These are phyloP conservation scores for Sugiyamaella castrensis DNA, from an alignment of 1,139 yeast genomes.

Conservation along the genomic window DNA sequence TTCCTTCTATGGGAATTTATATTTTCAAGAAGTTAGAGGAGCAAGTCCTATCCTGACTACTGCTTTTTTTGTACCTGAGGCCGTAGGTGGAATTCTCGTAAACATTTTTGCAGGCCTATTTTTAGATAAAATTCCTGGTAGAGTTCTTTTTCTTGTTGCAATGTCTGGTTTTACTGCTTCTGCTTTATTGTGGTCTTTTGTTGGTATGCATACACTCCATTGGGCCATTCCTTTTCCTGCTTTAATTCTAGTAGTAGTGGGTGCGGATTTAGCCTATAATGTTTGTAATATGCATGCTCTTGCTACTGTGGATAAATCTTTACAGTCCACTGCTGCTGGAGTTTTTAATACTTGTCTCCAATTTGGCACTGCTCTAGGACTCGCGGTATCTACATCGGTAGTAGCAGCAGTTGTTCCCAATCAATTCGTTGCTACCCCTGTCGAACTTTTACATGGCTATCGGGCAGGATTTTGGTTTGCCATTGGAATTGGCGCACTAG, in stretches of 20 bases:
- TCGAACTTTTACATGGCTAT: conserved; percentile 36
- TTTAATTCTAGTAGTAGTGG: conserved; percentile 41
- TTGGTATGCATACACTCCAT: conserved; percentile 36
- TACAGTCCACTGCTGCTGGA: conserved; percentile 47
- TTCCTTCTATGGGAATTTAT: conserved; percentile 41
- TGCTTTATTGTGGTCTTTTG: conserved; percentile 43
- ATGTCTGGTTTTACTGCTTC: conserved; percentile 37
- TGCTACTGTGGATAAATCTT: conserved; percentile 39
- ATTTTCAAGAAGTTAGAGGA: conserved; percentile 41
- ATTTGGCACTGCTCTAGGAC: conserved; percentile 42
- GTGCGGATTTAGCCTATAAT: conserved; percentile 47
- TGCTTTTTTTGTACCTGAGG: conserved; percentile 42
- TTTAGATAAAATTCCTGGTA: conserved; percentile 44
- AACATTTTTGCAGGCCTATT: conserved; percentile 45
- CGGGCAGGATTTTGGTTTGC: conserved; percentile 45
- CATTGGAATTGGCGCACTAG: conserved; percentile 37
- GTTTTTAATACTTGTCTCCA: conserved; percentile 45
- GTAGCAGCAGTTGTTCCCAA: conserved; percentile 34
- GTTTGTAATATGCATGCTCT: conserved; percentile 44
- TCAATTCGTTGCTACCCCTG: conserved; percentile 33
- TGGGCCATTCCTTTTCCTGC: conserved; percentile 48
- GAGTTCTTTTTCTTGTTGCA: conserved; percentile 38
- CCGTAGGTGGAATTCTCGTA: conserved; percentile 40
- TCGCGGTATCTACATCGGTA: conserved; percentile 43
- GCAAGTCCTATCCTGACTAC: conserved; percentile 43